Base-by-base conservation (phyloP, 2,329 filamentous ascomycete species). In the Colletotrichum agaves region DNA sequence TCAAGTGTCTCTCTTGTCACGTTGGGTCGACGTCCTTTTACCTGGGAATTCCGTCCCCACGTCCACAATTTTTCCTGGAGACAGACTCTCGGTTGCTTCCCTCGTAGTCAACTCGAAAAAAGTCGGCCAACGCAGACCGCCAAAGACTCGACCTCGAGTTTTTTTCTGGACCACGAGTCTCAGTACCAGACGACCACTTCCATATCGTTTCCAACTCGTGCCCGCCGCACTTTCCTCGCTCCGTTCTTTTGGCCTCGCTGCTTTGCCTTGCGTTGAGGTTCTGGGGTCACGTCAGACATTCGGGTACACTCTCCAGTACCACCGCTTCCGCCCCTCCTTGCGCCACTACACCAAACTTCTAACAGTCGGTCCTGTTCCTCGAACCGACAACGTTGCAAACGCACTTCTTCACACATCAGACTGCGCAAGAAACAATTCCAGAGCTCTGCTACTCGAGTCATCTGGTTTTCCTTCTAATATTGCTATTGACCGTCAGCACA, bases 1-100 rank as follows among this genome's bases (percentile, higher is more conserved):
- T 69, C 37, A 61, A 69, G 66, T 50, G 49, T 69, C 55, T 60
- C 50, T 66, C 62, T 56, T 61, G 62, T 69, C 66, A 69, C 61
- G 56, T 67, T 66, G 61, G 64, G 61, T 67, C 64, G 64, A 67
- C 64, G 61, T 67, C 55, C 56, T 61, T 65, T 68, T 69, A 55
- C 66, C 58, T 39, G 62, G 41, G n/a, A 23, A 50, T 50, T 23
- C 62, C 49, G 61, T 69, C 66, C 56, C 66, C 66, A 69, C 66
- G 66, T 69, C 66, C 66, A 59, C 64, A 69, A 35, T 69, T 69
- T 69, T 69, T 69, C 66, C 35, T 15, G 13, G 27, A 37, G 35
- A 37, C 35, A 61, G 61, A 67, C 64, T 67, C 58, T 56, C 49
- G 44, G 56, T 35, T 59, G 44, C 53, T 46, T 67, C 47, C 52